Base-by-base conservation (phyloP, 768 basidiomycete genomes). In the Mycena galopus region DNA sequence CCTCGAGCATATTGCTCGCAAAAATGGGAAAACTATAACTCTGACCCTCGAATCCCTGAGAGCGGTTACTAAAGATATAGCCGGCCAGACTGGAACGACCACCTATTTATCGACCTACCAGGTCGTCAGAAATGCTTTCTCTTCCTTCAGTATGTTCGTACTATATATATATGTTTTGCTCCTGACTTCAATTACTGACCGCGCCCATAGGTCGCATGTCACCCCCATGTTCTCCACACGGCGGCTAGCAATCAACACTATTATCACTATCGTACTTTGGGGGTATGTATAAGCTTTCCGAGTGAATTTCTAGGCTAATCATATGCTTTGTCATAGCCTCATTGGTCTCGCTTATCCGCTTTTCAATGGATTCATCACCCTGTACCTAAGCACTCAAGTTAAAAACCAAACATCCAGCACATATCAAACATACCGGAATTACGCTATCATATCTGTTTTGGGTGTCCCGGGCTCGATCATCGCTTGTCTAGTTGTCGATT, bases 301-400 rank as follows among this genome's bases (percentile, higher is more conserved):
- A 44, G 50, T 42, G 27, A 35, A 44, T 30, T 39, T 42, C 23
- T 57, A 19, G 47, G 1, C 50, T 76, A 8, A 75, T 53, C 25
- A 8, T 16, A 44, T 39, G 14, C 21, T 25, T 14, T 25, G 47
- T 29, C 0, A 33, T 80, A 87, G 83, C 73, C 84, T 87, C 57
- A 87, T 37, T 59, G 89, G 89, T 10, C 83, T 89, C 1, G 88
- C 87, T 9, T 90, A 87, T 73, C 89, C 89, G 7, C 81, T 90
- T 3, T 89, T 86, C 80, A 88, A 83, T 66, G 77, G 82, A 4
- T 90, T 89, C 79, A 81, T 90, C 27, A 86, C 89, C 4, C 78
- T 87, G 1, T 88, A 88, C 73, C 84, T 89, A 25, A 79, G 77
- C 35, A 78, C 81, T 19, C 84, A 81, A 33, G 78, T 82, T 65